Conservation (phyloP, 2,329 filamentous ascomycete genomes). For the Xylariaceae sp. region DNA sequence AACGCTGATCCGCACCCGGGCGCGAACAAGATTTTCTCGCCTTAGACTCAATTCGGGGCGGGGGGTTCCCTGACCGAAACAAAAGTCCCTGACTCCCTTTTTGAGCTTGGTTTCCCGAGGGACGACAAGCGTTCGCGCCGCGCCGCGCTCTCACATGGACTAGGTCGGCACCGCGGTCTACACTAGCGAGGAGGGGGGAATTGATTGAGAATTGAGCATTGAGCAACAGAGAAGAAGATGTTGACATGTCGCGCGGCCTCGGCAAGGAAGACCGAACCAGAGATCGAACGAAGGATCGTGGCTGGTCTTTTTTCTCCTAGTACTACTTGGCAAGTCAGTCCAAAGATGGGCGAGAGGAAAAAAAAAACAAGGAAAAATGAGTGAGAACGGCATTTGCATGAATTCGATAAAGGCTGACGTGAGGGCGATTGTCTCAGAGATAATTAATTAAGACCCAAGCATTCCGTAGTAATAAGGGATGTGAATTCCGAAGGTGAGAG, state of each 20-base stretch:
- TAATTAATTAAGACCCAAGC: too few relatives aligned
- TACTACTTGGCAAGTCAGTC: too few relatives aligned
- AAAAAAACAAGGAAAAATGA: neutral
- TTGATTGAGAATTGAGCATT: conserved; percentile 1
- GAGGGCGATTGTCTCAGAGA: neutral
- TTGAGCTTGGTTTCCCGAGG: neutral
- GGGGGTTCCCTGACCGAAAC: neutral
- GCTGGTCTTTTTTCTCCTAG: neutral
- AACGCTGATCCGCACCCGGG: too few relatives aligned
- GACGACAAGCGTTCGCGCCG: too few relatives aligned
- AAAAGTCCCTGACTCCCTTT: neutral
- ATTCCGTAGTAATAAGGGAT: too few relatives aligned
- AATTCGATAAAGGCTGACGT: neutral
- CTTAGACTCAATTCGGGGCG: neutral
- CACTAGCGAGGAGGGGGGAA: neutral
- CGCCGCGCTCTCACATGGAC: too few relatives aligned
- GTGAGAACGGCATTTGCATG: neutral
- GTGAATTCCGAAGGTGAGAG: too few relatives aligned
- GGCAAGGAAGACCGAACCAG: neutral
- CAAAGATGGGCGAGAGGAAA: too few relatives aligned
- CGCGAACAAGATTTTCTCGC: too few relatives aligned
- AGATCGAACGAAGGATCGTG: neutral
- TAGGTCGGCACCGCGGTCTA: too few relatives aligned
- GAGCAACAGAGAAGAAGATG: neutral
- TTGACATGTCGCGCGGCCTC: neutral